Percentiles rank a stretch among this genome's conserved stretches.
Evolutionary conservation across 805 yeast genomes (phyloP).

Genomic region (Candida mattraensis): DNA sequence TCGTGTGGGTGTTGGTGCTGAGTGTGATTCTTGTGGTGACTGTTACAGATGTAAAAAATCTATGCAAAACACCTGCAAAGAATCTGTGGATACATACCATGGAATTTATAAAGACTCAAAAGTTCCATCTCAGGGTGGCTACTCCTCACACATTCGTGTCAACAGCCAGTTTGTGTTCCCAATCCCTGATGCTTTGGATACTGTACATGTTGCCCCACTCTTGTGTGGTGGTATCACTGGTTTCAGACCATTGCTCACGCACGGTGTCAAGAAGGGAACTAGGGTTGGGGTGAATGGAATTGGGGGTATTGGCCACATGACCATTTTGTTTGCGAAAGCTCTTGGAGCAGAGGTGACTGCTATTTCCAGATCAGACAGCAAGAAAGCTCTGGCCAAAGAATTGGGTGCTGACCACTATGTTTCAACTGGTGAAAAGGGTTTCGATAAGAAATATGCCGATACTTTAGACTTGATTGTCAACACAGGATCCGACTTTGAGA

Average conservation of each 20-base stretch:
- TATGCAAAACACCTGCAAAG: slow-evolving; percentile 46
- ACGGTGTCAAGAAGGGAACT: slow-evolving; percentile 33
- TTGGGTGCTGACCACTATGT: slow-evolving; percentile 58
- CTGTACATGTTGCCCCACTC: slow-evolving; percentile 65
- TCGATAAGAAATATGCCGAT: slow-evolving; percentile 31
- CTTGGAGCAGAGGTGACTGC: slow-evolving; percentile 63
- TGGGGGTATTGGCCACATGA: slow-evolving; percentile 70
- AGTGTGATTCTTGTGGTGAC: slow-evolving; percentile 55
- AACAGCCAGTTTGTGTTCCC: slow-evolving; percentile 63
- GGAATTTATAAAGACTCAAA: slow-evolving; percentile 30
- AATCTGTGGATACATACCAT: slow-evolving; percentile 38
- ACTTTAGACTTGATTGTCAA: slow-evolving; percentile 49
- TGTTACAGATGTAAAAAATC: slow-evolving; percentile 58
- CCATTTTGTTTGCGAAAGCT: slow-evolving; percentile 58
- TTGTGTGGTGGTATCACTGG: slow-evolving; percentile 79
- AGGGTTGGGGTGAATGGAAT: slow-evolving; percentile 62
- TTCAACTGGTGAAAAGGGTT: slow-evolving; percentile 44
- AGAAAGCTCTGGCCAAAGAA: slow-evolving; percentile 51
- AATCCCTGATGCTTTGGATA: slow-evolving; percentile 54
- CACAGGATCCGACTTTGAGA: slow-evolving; percentile 8
- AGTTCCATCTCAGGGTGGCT: slow-evolving; percentile 57
- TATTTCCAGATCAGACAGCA: slow-evolving; percentile 50
- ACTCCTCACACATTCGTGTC: slow-evolving; percentile 63
- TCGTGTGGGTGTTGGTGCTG: slow-evolving; percentile 81
- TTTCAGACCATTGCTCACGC: slow-evolving; percentile 62